Evolutionary conservation across 2,329 filamentous ascomycete genomes (phyloP).

Genomic region (Plectosphaerella sp.): DNA sequence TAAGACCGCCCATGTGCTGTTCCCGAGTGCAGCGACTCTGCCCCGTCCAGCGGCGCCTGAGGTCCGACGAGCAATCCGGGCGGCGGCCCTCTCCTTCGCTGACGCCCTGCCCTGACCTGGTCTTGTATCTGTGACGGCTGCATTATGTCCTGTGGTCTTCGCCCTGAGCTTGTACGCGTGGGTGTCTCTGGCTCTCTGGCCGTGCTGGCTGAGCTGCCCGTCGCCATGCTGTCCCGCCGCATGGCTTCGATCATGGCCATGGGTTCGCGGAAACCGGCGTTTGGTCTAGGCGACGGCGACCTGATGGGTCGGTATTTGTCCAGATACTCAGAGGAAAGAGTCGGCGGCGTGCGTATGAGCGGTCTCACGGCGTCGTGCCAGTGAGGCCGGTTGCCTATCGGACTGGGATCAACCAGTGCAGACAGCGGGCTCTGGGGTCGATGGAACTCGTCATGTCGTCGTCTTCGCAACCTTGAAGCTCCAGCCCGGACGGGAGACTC

Average conservation of each 20-base stretch:
- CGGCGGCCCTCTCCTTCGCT: neutral
- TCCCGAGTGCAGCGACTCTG: conserved; percentile 3
- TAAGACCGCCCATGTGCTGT: neutral
- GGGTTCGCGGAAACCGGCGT: neutral
- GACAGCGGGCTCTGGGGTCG: neutral
- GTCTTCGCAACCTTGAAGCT: neutral
- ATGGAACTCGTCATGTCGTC: neutral
- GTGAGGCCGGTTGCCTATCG: neutral
- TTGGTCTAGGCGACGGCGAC: conserved; percentile 7
- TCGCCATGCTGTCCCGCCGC: conserved; percentile 1
- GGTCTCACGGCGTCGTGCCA: neutral
- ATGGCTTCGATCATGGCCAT: conserved; percentile 1
- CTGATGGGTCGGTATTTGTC: conserved; percentile 23
- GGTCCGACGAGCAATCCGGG: neutral
- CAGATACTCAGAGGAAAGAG: conserved; percentile 27
- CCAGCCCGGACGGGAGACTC: too few relatives aligned
- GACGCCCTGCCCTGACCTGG: neutral
- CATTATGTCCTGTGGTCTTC: neutral
- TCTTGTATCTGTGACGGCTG: conserved; percentile 1
- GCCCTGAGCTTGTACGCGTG: neutral
- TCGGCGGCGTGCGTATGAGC: conserved; percentile 5
- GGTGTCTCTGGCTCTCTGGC: neutral
- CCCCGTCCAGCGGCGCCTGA: conserved; percentile 3
- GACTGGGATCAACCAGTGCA: neutral
- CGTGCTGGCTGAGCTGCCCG: neutral